Base-by-base conservation (phyloP, 2,329 filamentous ascomycete genomes). In the Botrytis deweyae region DNA sequence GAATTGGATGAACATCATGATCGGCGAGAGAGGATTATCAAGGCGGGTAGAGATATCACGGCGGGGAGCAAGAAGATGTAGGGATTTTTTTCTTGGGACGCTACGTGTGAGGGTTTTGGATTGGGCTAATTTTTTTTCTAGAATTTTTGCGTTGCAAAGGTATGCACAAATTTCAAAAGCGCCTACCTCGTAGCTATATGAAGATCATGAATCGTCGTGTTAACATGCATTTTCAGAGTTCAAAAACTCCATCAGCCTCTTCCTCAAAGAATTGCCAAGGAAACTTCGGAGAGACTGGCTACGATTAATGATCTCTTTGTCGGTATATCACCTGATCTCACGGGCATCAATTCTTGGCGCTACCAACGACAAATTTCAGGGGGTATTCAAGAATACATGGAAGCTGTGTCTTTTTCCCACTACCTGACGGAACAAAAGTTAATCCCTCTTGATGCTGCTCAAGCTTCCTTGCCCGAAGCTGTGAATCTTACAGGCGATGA, bases 61-160 rank as follows among this genome's bases (percentile, higher is more conserved):
- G 94, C 94, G 0, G 86, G 94, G 72, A 97, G 94, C 83, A 99
- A 99, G 87, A 99, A 98, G 85, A 97, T 98, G 94, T 97, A 83
- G 84, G 87, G 77, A 46, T 1, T 36, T 22, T 22, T 40, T 20
- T 67, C 6, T 55, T 18, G 10, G 1, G 20, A 33, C 7, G 10
- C 22, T 36, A 18, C 3, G 20, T 62, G 25, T 40, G 36, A 40
- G 1, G 5, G 25, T 38, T 46, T 18, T 29, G 61, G 46, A 59
- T 75, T 71, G 67, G 64, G 46, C 52, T 68, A 66, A 74, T 79
- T 81, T 55, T 62, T 82, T 61, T 55, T 44, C 58, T 76, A 95
- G 92, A 74, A 96, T 96, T 78, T 96, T 96, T 82, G 89, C 92
- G 1, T 84, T 96, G n/a, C 93, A 96, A 83, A 89, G 93, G 92